Base-by-base conservation (phyloP, 2,329 filamentous ascomycete species). In the Colletotrichum graminicola region DNA sequence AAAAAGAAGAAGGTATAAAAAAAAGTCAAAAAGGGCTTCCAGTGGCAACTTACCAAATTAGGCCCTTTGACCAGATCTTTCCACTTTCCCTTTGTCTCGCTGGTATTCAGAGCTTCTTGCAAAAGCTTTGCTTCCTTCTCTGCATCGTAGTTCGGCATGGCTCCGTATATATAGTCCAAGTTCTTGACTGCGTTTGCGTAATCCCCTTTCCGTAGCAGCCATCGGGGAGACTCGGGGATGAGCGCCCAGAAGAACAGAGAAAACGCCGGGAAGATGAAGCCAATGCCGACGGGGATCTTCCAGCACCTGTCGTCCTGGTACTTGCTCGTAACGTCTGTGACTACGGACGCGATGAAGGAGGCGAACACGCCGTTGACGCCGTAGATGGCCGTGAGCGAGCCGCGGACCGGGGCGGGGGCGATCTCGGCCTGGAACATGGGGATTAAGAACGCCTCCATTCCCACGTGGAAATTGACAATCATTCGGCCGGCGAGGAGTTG, bases 151-250 rank as follows among this genome's bases (percentile, higher is more conserved):
- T 71, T 73, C 1, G 67, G 63, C 36, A 70, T 65, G 5, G 69
- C 69, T 0, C 73, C 67, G 23, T 73, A 73, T 8, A 76, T 34
- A 16, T 76, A 76, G 18, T 72, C 60, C 1, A 76, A 7, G 5
- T 66, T 75, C 18, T 69, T 55, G 1, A 70, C 67, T 1, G 74
- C 74, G 51, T 74, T 55, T 16, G 74, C 73, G 5, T 67, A 52
- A 18, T 71, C 52, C 12, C 75, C 75, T n/a, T 74, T 62, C 14
- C 71, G 62, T 29, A 78, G 68, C n/a, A 79, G 72, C 77, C 77
- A 79, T 14, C 77, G 75, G 0, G 77, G 77, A 0, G 76, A 78
- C 65, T 78, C 76, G 32, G 77, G 77, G 5, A 76, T 73, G 7
- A 74, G 36, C 21, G 71, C 14, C 54, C 72, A 72, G 29, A 74